These are phyloP conservation scores for Arachis monticola DNA, from an alignment of 331 rosid genomes.

Conservation along the genomic window DNA sequence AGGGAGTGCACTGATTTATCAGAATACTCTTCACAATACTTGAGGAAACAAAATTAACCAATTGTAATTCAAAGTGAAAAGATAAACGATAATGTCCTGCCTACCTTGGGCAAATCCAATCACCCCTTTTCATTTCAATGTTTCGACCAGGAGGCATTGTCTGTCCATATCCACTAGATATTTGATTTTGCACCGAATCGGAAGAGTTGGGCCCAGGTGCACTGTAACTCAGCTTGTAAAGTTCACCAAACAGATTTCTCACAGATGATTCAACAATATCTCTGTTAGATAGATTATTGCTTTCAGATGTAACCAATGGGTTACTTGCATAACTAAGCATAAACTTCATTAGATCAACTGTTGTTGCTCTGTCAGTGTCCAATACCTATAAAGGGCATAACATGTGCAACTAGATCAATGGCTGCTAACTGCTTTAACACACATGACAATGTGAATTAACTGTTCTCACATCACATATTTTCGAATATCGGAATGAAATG, in stretches of 20 bases:
- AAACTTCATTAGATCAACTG: slow-evolving; percentile 85
- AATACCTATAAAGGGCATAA: slow-evolving; percentile 50
- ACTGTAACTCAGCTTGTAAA: slow-evolving; percentile 64
- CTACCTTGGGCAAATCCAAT: slow-evolving; percentile 93
- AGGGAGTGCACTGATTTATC: slow-evolving; percentile 14
- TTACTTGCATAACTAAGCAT: slow-evolving; percentile 79
- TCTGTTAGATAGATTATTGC: slow-evolving; percentile 49
- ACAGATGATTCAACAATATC: slow-evolving; percentile 72
- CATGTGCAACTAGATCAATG: slow-evolving; percentile 35
- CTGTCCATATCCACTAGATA: slow-evolving; percentile 52
- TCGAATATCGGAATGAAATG: slow-evolving; percentile 23
- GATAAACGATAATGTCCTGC: not conserved
- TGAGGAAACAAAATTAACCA: slow-evolving; percentile 18
- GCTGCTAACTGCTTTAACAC: not conserved
- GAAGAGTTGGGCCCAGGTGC: slow-evolving; percentile 53
- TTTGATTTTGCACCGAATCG: slow-evolving; percentile 51
- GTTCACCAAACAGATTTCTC: slow-evolving; percentile 67
- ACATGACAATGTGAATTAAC: slow-evolving; percentile 5
- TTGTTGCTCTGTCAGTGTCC: slow-evolving; percentile 65
- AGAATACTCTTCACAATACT: slow-evolving; percentile 13
- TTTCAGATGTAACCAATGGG: slow-evolving; percentile 53
- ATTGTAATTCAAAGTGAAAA: not conserved
- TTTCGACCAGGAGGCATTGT: slow-evolving; percentile 49
- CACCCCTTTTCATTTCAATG: slow-evolving; percentile 94
- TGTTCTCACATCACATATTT: slow-evolving; percentile 14